Conservation (phyloP, 345 rosid genomes). For the Eucalyptus fibrosa region DNA sequence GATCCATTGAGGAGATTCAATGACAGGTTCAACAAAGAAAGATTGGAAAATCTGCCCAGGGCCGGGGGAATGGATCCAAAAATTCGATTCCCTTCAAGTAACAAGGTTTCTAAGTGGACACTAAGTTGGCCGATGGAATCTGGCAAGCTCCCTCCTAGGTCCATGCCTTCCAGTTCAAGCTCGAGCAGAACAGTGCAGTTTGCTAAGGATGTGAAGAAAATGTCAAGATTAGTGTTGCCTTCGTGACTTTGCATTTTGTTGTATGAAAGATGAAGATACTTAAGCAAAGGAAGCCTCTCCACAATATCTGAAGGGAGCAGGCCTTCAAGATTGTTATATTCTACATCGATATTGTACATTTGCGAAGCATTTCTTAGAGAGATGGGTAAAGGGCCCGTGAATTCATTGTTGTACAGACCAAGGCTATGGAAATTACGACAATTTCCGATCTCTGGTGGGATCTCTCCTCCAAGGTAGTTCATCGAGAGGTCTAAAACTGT, state of each 20-base stretch:
- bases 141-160: conserved; percentile 36
- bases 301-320: conserved; percentile 29
- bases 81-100: conserved; percentile 29
- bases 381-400: conserved; percentile 22
- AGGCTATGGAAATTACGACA: conserved; percentile 15
- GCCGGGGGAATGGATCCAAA: conserved; percentile 25
- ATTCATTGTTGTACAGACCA: conserved; percentile 22
- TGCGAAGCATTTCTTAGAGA: conserved; percentile 22
- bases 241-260: conserved; percentile 30
- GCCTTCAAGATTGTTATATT: conserved; percentile 22
- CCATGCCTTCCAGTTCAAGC: conserved; percentile 41
- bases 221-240: conserved; percentile 25
- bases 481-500: conserved; percentile 22
- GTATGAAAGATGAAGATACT: conserved; percentile 25
- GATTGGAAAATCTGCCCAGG: conserved; percentile 15
- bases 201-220: conserved; percentile 25
- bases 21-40: conserved; percentile 19
- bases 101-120: not conserved
- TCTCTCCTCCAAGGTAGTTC: conserved; percentile 22
- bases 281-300: conserved; percentile 1
- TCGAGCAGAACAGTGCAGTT: conserved; percentile 27
- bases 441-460: conserved; percentile 38
- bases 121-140: conserved; percentile 14
- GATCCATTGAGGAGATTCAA: conserved; percentile 25
- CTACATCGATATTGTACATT: conserved; percentile 18